Percentiles rank a stretch among this genome's conserved stretches.
Conservation (phyloP, 192 early-diverging fungal genomes). For the Diversispora eburnea region DNA sequence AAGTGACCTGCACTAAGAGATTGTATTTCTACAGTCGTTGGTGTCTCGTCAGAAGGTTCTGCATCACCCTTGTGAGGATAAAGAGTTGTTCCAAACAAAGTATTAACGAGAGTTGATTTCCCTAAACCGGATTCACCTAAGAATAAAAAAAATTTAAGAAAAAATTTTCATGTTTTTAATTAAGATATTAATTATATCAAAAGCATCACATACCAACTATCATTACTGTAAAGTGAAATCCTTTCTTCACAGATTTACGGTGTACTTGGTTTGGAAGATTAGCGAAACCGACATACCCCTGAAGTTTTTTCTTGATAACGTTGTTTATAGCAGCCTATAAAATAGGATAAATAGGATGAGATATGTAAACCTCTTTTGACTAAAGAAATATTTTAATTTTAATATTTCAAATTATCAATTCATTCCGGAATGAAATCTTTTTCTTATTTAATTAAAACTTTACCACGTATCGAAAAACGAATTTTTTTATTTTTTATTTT, state of each 20-base stretch:
- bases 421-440: too few species aligned
- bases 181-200: neutral
- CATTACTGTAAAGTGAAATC: conserved; percentile 96
- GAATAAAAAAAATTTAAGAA: conserved; percentile 3
- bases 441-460: neutral
- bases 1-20: conserved; percentile 58
- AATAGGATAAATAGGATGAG: neutral
- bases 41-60: conserved; percentile 57
- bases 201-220: conserved; percentile 73
- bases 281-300: conserved; percentile 80
- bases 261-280: conserved; percentile 95
- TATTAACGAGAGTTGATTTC: conserved; percentile 98
- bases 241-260: conserved; percentile 87
- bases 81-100: conserved; percentile 86
- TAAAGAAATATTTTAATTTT: neutral
- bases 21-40: conserved; percentile 75
- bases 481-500: neutral
- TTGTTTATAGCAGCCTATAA: conserved; percentile 33
- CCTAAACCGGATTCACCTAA: conserved; percentile 91
- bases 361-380: too few species aligned
- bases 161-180: neutral
- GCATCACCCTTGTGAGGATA: conserved; percentile 78
- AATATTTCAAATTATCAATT: too few species aligned
- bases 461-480: neutral
- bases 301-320: conserved; percentile 40